Evolutionary conservation across 352 stramenopile species (phyloP).

Genomic region (Phytophthora podocarpi): DNA sequence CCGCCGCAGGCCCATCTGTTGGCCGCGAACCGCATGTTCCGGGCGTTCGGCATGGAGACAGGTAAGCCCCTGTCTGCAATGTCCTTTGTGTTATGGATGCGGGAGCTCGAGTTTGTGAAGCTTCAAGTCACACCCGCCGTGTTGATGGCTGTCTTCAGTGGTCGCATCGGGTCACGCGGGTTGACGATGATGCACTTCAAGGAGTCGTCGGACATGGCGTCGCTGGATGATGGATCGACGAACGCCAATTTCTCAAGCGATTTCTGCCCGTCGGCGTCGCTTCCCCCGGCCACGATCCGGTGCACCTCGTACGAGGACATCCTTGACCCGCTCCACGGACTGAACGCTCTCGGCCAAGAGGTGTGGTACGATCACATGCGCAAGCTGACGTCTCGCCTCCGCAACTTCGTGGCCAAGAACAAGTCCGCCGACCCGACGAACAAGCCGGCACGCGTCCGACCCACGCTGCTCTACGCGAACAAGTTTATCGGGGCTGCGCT

Average conservation of each 20-base stretch:
- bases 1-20: conserved; percentile 18
- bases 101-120: conserved; percentile 18
- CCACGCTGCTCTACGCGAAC: neutral
- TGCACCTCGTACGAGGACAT: conserved; percentile 17
- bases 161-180: neutral
- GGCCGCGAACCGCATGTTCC: conserved; percentile 10
- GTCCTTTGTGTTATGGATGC: conserved; percentile 18
- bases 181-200: conserved; percentile 13
- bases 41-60: neutral
- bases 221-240: conserved; percentile 1
- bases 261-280: conserved; percentile 23
- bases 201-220: neutral
- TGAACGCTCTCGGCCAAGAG: neutral
- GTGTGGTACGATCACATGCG: conserved; percentile 21
- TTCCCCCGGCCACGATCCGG: neutral
- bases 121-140: conserved; percentile 5
- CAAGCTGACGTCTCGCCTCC: neutral
- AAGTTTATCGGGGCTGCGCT: neutral
- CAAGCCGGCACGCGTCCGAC: neutral
- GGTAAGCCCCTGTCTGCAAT: conserved; percentile 17
- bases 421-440: conserved; percentile 26
- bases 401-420: conserved; percentile 16
- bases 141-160: conserved; percentile 21
- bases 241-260: conserved; percentile 20
- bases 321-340: conserved; percentile 3